Conservation (phyloP, 1,139 yeast genomes). For the Chernovozyma sophiae-reginae region DNA sequence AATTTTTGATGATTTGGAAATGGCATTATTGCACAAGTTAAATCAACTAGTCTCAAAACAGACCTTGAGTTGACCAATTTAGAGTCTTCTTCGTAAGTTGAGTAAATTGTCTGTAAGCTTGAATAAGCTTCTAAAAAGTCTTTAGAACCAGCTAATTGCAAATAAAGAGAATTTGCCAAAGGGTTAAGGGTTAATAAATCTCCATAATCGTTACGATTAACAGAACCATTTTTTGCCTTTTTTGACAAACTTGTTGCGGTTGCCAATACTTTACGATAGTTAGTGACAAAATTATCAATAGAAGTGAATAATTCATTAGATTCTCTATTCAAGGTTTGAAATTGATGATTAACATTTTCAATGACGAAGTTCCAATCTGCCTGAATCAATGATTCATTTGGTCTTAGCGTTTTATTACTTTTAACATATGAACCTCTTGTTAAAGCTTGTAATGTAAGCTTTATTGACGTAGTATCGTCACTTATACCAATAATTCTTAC, state of each 20-base stretch:
- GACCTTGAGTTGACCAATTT: slow-evolving; percentile 23
- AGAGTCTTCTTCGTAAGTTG: slow-evolving; percentile 18
- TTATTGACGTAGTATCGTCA: slow-evolving; percentile 42
- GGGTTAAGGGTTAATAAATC: slow-evolving; percentile 56
- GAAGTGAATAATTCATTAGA: slow-evolving; percentile 30
- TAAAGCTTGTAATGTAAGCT: slow-evolving; percentile 53
- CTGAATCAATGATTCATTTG: slow-evolving; percentile 28
- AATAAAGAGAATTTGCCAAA: slow-evolving; percentile 53
- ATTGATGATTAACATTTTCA: slow-evolving; percentile 15
- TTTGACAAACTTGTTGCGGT: slow-evolving; percentile 4
- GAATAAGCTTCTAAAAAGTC: slow-evolving; percentile 41
- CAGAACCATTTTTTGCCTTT: slow-evolving; percentile 3
- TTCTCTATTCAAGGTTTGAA: slow-evolving; percentile 22
- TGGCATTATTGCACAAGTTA: slow-evolving; percentile 58
- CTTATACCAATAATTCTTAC: slow-evolving; percentile 47
- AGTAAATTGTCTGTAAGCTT: slow-evolving; percentile 31
- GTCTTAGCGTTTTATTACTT: slow-evolving; percentile 12
- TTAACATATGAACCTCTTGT: slow-evolving; percentile 35
- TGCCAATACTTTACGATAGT: slow-evolving; percentile 29
- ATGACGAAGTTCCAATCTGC: slow-evolving; percentile 25
- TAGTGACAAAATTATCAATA: slow-evolving; percentile 40
- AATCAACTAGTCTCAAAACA: slow-evolving; percentile 45
- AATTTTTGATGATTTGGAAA: slow-evolving; percentile 48
- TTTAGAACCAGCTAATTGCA: slow-evolving; percentile 48
- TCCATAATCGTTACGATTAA: slow-evolving; percentile 9